Evolutionary conservation across 345 rosid genomes (phyloP).

Genomic region (Odontarrhena argentea): DNA sequence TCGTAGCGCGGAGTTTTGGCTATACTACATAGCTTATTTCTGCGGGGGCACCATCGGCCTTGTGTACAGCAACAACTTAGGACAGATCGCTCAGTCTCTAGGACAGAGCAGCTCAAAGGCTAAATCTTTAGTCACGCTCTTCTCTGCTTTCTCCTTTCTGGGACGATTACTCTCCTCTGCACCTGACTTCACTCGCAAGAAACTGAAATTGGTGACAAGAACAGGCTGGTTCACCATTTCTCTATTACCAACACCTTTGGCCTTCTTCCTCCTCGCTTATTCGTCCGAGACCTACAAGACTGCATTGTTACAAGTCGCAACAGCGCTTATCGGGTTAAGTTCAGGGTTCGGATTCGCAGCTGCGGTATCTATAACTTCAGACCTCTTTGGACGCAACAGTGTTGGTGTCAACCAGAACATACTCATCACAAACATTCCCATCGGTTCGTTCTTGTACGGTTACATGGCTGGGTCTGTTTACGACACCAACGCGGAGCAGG

Average conservation of each 20-base stretch:
- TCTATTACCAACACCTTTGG: constrained; percentile 68
- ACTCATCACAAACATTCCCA: constrained; percentile 81
- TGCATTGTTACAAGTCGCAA: constrained; percentile 43
- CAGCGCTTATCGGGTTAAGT: constrained; percentile 69
- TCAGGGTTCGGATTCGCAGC: constrained; percentile 78
- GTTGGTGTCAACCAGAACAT: constrained; percentile 83
- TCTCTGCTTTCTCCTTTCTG: constrained; percentile 80
- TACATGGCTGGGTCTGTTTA: constrained; percentile 74
- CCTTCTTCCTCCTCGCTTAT: constrained; percentile 56
- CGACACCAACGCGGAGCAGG: constrained; percentile 49
- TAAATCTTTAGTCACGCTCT: constrained; percentile 59
- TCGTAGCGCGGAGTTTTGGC: constrained; percentile 76
- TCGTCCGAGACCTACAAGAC: constrained; percentile 46
- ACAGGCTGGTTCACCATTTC: constrained; percentile 82
- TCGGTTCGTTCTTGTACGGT: constrained; percentile 82
- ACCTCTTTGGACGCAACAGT: constrained; percentile 79
- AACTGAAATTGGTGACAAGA: constrained; percentile 51
- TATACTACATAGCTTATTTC: constrained; percentile 65
- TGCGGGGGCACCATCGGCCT: constrained; percentile 81
- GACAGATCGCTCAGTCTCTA: constrained; percentile 78
- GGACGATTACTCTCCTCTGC: constrained; percentile 79
- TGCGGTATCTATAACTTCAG: constrained; percentile 83
- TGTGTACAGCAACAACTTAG: constrained; percentile 83
- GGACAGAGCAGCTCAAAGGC: constrained; percentile 46
- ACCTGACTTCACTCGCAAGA: constrained; percentile 79